A percentile compares a stretch with the other conserved stretches of the same genome.
Evolutionary conservation across 192 early-diverging fungal species (phyloP).

Genomic region (Spizellomyces punctatus): DNA sequence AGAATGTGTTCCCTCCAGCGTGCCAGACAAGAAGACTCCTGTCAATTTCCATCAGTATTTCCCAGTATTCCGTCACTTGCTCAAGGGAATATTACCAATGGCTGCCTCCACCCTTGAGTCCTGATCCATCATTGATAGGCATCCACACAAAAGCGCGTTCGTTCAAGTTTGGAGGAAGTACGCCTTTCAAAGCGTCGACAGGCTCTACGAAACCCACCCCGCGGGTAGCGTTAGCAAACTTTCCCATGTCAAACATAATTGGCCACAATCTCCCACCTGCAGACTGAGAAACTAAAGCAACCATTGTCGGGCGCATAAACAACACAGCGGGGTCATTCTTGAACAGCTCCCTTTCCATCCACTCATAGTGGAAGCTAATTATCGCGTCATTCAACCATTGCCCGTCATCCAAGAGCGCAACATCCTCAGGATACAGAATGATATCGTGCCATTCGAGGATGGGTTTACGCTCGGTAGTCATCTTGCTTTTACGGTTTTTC

Average conservation of each 20-base stretch:
- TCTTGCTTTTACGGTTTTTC: too few species aligned
- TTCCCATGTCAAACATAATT: background rate
- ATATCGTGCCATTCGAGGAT: conserved; percentile 24
- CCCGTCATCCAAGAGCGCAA: conserved; percentile 25
- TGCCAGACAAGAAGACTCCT: conserved; percentile 15
- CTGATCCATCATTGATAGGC: conserved; percentile 33
- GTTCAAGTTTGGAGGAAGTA: conserved; percentile 8
- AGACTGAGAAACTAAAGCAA: conserved; percentile 28
- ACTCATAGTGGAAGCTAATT: conserved; percentile 43
- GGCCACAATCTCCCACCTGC: background rate
- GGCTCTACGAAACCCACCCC: background rate
- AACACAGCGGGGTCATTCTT: background rate
- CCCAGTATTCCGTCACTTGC: background rate
- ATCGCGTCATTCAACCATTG: conserved; percentile 54
- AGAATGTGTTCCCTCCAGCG: background rate
- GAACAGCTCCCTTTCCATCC: conserved; percentile 13
- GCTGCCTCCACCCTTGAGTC: conserved; percentile 19
- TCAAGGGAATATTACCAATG: conserved; percentile 29
- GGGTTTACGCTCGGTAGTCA: background rate
- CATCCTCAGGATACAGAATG: conserved; percentile 26
- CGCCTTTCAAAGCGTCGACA: conserved; percentile 1
- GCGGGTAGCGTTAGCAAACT: too few species aligned
- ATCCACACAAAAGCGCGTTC: conserved; percentile 13
- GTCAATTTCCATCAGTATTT: background rate
- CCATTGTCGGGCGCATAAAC: conserved; percentile 41